These are phyloP conservation scores for Chalciporus piperatus DNA, from an alignment of 768 basidiomycete species.

Conservation along the genomic window DNA sequence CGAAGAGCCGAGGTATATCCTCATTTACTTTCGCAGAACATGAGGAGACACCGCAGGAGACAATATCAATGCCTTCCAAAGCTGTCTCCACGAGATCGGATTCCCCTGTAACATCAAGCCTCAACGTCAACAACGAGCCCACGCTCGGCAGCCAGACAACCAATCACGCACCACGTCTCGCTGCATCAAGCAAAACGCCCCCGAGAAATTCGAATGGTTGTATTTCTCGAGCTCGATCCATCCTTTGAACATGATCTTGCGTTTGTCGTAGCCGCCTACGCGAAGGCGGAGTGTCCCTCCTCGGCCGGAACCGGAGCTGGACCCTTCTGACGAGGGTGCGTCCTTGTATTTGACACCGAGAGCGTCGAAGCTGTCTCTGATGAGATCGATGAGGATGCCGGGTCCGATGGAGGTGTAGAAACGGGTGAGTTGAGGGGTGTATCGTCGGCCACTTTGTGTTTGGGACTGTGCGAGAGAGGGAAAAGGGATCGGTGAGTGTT, in stretches of 20 bases:
- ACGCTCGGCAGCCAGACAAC: not conserved
- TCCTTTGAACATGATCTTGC: conserved; percentile 67
- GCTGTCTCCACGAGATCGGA: conserved; percentile 73
- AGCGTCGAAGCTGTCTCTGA: conserved; percentile 51
- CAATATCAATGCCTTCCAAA: conserved; percentile 65
- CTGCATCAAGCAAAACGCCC: conserved; percentile 69
- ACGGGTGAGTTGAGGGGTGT: conserved; percentile 74
- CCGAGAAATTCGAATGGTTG: conserved; percentile 41
- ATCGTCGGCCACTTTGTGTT: conserved; percentile 71
- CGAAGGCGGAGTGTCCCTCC: conserved; percentile 39
- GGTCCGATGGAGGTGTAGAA: conserved; percentile 71
- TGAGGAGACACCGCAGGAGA: conserved; percentile 54
- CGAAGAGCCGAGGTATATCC: not conserved
- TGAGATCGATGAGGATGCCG: conserved; percentile 45
- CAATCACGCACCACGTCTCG: conserved; percentile 55
- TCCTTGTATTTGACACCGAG: conserved; percentile 51
- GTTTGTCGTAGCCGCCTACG: conserved; percentile 66
- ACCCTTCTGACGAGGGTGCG: conserved; percentile 17
- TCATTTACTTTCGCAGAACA: conserved; percentile 38
- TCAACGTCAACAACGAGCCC: not conserved
- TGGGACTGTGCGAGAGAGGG: conserved; percentile 57
- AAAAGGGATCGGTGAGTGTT: too few relatives aligned
- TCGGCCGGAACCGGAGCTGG: conserved; percentile 1
- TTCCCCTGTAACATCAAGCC: conserved; percentile 48
- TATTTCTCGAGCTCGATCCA: conserved; percentile 73